A percentile compares a stretch with the other conserved stretches of the same genome.
Conservation (phyloP, 2,329 filamentous ascomycete genomes). For the Trematosphaeria pertusa region DNA sequence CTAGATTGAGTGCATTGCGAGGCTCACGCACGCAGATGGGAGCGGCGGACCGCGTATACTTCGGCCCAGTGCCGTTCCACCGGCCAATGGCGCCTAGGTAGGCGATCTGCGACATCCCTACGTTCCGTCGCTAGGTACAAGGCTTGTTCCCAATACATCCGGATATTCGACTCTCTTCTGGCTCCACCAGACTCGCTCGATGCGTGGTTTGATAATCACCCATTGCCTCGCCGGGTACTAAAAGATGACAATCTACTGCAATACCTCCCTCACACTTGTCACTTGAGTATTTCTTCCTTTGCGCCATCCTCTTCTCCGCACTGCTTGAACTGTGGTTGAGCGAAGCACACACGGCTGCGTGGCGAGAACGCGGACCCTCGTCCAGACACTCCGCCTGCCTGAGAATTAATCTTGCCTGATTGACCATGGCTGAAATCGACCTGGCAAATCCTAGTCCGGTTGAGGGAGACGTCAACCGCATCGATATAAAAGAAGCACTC, state of each 20-base stretch:
- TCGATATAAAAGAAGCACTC: conserved; percentile 43
- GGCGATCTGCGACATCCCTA: conserved; percentile 39
- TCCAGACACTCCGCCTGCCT: conserved; percentile 30
- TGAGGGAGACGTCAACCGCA: conserved; percentile 28
- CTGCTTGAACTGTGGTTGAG: conserved; percentile 7
- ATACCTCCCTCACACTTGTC: conserved; percentile 16
- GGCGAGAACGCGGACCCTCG: conserved; percentile 36
- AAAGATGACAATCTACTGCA: conserved; percentile 45
- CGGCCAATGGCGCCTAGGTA: conserved; percentile 35
- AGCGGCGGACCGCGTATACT: conserved; percentile 31
- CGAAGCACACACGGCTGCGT: conserved; percentile 8
- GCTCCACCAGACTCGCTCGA: conserved; percentile 33
- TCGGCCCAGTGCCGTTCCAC: conserved; percentile 42
- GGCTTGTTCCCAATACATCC: conserved; percentile 46
- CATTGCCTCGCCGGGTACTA: conserved; percentile 38
- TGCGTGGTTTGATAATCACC: conserved; percentile 36
- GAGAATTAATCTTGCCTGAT: conserved; percentile 25
- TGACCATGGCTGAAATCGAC: conserved; percentile 42
- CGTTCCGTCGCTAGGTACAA: conserved; percentile 45
- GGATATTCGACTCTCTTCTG: conserved; percentile 43
- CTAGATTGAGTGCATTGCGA: conserved; percentile 38
- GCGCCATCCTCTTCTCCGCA: conserved; percentile 9
- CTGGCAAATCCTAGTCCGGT: conserved; percentile 35
- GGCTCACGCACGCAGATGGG: conserved; percentile 34
- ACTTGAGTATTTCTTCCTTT: conserved; percentile 9